These are phyloP conservation scores for Daldinia childiae DNA, from an alignment of 495 filamentous ascomycete genomes.

Conservation along the genomic window DNA sequence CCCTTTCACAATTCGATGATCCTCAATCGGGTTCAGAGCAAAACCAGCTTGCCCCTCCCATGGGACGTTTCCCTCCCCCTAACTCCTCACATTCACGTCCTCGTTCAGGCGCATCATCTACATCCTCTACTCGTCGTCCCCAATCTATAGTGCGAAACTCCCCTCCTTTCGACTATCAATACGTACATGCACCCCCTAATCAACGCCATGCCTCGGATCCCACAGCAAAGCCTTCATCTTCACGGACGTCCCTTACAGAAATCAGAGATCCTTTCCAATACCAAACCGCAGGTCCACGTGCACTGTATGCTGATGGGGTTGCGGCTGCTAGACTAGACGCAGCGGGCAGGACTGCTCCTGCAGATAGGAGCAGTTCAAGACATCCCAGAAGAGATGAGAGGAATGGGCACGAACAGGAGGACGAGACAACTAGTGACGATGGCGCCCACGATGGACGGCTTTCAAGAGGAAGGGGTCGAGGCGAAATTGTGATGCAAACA, in stretches of 20 bases:
- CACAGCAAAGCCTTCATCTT: constrained; percentile 40
- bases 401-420: constrained; percentile 27
- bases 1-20: constrained; percentile 51
- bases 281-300: constrained; percentile 50
- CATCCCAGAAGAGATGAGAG: constrained; percentile 22
- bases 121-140: constrained; percentile 43
- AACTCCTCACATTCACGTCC: constrained; percentile 44
- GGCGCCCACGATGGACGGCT: constrained; percentile 21
- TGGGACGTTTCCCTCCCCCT: constrained; percentile 54
- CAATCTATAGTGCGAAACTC: constrained; percentile 39
- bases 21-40: constrained; percentile 24
- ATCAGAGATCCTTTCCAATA: constrained; percentile 53
- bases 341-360: constrained; percentile 15
- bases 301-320: constrained; percentile 39
- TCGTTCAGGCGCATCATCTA: constrained; percentile 47
- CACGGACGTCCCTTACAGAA: constrained; percentile 8
- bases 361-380: constrained; percentile 33
- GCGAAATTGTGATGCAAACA: constrained; percentile 32
- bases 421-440: constrained; percentile 39
- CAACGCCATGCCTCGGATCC: constrained; percentile 51
- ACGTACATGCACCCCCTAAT: constrained; percentile 45
- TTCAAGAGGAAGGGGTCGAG: constrained; percentile 17
- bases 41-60: constrained; percentile 43
- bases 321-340: constrained; percentile 20
- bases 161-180: constrained; percentile 57